These are phyloP conservation scores for Alternaria arbusti DNA, from an alignment of 2,329 filamentous ascomycete genomes.

Conservation along the genomic window DNA sequence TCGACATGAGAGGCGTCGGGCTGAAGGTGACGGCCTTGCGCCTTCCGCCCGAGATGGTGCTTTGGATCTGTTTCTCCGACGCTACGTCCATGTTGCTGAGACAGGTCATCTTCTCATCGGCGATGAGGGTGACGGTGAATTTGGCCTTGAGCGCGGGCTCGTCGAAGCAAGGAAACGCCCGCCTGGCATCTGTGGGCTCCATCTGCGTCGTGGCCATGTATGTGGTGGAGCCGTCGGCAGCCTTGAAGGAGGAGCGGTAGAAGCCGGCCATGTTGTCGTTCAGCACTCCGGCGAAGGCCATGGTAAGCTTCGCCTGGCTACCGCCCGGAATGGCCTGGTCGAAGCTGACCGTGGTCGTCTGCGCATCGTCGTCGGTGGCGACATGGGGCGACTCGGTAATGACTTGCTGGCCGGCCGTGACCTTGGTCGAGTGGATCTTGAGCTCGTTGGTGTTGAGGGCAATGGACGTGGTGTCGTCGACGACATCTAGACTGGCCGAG, in stretches of 20 bases:
- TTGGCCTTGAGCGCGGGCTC: conserved; percentile 92
- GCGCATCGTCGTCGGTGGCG: conserved; percentile 76
- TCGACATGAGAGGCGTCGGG: conserved; percentile 92
- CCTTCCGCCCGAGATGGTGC: conserved; percentile 65
- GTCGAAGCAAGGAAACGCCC: conserved; percentile 95
- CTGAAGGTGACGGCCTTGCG: conserved; percentile 92
- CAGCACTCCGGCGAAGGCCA: conserved; percentile 78
- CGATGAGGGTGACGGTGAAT: conserved; percentile 89
- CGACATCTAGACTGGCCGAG: conserved; percentile 71
- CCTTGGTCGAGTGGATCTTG: conserved; percentile 76
- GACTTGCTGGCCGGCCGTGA: conserved; percentile 66
- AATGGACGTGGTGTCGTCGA: conserved; percentile 82
- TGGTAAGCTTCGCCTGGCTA: conserved; percentile 76
- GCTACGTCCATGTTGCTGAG: conserved; percentile 97
- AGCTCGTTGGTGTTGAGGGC: conserved; percentile 88
- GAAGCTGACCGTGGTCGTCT: conserved; percentile 83
- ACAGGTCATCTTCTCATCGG: conserved; percentile 88
- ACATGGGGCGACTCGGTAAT: conserved; percentile 70
- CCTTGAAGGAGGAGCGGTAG: conserved; percentile 94
- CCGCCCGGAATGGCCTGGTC: conserved; percentile 74
- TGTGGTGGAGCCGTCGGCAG: conserved; percentile 75
- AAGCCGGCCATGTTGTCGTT: conserved; percentile 98
- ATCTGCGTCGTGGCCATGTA: conserved; percentile 93
- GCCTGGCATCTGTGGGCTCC: conserved; percentile 91
- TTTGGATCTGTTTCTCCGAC: conserved; percentile 75